phyloP scores from a whole-genome alignment of 371 early-diverging fungal species.

The Syncephalastrum monosporum region DNA sequence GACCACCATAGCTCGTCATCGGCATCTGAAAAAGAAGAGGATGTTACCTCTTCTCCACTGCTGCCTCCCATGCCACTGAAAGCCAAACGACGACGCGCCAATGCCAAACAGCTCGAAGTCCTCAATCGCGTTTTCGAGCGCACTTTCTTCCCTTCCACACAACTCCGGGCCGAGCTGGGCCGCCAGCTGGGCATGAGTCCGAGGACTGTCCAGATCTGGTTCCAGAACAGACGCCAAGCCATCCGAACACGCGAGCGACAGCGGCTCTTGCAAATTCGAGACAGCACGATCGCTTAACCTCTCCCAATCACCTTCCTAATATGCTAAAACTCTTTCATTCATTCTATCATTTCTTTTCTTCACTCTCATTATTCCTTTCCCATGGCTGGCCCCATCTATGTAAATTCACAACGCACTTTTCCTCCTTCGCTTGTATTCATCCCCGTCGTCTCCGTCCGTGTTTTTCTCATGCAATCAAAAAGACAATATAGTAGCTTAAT shows the following conservation, averaged over 20 bases:
- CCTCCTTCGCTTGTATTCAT: too few species aligned
- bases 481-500: too few species aligned
- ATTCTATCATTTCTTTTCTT: too few species aligned
- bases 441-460: too few species aligned
- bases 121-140: constrained; percentile 58
- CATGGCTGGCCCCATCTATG: too few species aligned
- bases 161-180: constrained; percentile 82
- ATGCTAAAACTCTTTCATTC: too few species aligned
- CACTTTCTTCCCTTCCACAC: constrained; percentile 66
- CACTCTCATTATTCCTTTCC: too few species aligned
- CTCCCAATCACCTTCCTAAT: too few species aligned
- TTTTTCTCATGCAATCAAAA: too few species aligned
- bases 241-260: constrained; percentile 58
- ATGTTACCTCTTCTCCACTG: not conserved
- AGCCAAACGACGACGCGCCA: constrained; percentile 53
- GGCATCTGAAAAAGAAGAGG: not conserved
- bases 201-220: constrained; percentile 92
- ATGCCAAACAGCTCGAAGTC: constrained; percentile 54
- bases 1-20: constrained; percentile 1
- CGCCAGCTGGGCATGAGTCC: constrained; percentile 85
- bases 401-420: too few species aligned
- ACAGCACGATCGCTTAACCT: too few species aligned
- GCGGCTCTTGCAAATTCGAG: constrained; percentile 26
- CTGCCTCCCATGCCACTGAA: constrained; percentile 25
- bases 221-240: constrained; percentile 89